These are phyloP conservation scores for Plasmodium gaboni DNA, from an alignment of 169 alveolate species.

Conservation along the genomic window DNA sequence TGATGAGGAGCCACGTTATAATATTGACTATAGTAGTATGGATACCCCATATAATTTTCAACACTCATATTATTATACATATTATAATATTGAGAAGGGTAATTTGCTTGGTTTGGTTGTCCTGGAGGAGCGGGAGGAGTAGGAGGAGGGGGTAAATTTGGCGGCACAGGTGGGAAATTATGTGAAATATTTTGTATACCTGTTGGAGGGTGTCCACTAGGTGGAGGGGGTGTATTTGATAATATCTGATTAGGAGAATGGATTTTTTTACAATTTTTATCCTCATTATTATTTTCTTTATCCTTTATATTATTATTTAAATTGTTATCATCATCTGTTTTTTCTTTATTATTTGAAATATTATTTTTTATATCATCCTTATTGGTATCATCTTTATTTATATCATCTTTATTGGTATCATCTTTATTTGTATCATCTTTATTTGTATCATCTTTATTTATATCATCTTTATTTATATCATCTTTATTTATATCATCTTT, in stretches of 20 bases:
- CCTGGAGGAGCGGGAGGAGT: no score
- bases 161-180: no score
- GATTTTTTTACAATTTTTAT: no score
- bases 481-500: background rate
- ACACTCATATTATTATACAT: background rate
- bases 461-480: background rate
- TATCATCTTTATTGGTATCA: background rate
- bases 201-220: no score
- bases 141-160: no score
- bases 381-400: background rate
- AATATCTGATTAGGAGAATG: no score
- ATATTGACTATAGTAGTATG: constrained; percentile 20
- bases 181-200: no score
- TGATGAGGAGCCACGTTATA: background rate
- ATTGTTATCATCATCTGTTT: background rate
- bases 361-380: background rate
- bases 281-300: no score
- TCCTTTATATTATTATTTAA: background rate
- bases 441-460: background rate
- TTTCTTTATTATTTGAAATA: background rate
- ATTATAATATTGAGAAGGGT: background rate
- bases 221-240: no score
- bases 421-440: background rate
- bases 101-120: background rate
- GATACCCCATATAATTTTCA: constrained; percentile 9